Conservation (phyloP, 495 filamentous ascomycete species). For the Oleoguttula mirabilis region DNA sequence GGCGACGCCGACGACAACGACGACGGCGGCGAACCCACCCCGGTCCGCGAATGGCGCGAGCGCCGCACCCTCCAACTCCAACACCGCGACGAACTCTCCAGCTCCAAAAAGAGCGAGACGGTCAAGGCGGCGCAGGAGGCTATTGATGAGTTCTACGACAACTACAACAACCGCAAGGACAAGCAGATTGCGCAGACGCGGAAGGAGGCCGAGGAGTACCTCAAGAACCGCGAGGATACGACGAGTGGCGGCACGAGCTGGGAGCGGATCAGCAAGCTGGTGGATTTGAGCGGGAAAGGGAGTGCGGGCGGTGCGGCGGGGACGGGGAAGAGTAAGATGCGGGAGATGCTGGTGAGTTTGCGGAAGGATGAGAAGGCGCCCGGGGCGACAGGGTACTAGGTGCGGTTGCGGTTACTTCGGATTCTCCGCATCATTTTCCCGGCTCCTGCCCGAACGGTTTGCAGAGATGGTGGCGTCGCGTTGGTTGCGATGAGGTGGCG, state of each 20-base stretch:
- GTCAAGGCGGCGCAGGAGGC: slow-evolving; percentile 73
- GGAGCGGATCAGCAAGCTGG: slow-evolving; percentile 94
- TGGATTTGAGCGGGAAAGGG: slow-evolving; percentile 92
- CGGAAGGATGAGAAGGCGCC: slow-evolving; percentile 92
- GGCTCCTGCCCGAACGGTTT: too few relatives aligned
- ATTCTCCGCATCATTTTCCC: too few relatives aligned
- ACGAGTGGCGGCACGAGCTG: slow-evolving; percentile 89
- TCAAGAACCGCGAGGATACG: slow-evolving; percentile 79
- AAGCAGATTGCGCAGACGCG: slow-evolving; percentile 75
- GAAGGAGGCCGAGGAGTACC: slow-evolving; percentile 87
- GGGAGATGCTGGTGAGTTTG: slow-evolving; percentile 77
- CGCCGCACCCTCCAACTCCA: slow-evolving; percentile 64
- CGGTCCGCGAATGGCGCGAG: slow-evolving; percentile 85
- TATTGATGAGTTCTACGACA: slow-evolving; percentile 98
- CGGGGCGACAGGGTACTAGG: slow-evolving; percentile 47
- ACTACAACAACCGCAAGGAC: slow-evolving; percentile 95
- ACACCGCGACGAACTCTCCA: slow-evolving; percentile 65
- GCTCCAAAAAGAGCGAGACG: slow-evolving; percentile 65
- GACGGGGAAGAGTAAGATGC: slow-evolving; percentile 87
- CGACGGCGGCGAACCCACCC: slow-evolving; percentile 73
- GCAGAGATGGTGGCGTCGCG: too few relatives aligned
- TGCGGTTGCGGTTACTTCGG: not conserved
- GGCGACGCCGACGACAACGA: slow-evolving; percentile 33
- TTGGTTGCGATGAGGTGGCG: too few relatives aligned
- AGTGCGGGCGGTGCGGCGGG: slow-evolving; percentile 71